Evolutionary conservation across 768 basidiomycete genomes (phyloP).

Genomic region (Favolaschia claudopus): DNA sequence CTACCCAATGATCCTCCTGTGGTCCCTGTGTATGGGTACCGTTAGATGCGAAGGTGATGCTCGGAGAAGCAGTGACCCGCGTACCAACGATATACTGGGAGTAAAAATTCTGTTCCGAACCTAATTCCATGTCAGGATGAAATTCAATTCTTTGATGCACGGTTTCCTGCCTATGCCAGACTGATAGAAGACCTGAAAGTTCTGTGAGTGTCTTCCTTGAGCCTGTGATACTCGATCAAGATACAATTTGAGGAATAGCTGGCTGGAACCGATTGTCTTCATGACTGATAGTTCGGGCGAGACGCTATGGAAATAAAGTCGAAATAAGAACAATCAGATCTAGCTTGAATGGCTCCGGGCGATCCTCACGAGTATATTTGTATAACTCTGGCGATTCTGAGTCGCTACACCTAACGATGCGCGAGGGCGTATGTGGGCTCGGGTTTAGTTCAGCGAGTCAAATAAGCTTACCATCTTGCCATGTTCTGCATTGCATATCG

Average conservation of each 20-base stretch:
- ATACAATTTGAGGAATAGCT: constrained; percentile 64
- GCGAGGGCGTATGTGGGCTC: neutral
- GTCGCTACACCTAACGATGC: constrained; percentile 38
- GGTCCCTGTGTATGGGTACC: constrained; percentile 61
- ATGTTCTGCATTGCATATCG: no score
- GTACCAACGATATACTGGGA: constrained; percentile 68
- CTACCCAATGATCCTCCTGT: constrained; percentile 69
- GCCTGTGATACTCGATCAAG: neutral
- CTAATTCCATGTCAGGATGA: constrained; percentile 22
- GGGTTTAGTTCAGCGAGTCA: neutral
- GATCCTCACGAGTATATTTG: constrained; percentile 63
- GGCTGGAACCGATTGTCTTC: constrained; percentile 51
- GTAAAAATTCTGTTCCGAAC: constrained; percentile 63
- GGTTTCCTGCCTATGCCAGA: constrained; percentile 55
- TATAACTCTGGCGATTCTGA: constrained; percentile 54
- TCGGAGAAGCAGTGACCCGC: constrained; percentile 8
- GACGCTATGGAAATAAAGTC: constrained; percentile 48
- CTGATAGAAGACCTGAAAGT: constrained; percentile 57
- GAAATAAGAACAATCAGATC: neutral
- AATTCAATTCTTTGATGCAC: neutral
- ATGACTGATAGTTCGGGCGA: constrained; percentile 59
- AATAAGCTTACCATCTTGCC: constrained; percentile 67
- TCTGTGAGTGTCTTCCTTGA: no score
- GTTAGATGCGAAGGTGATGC: neutral
- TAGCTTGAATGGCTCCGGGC: no score